phyloP scores from a whole-genome alignment of 345 rosid genomes.

The Gossypium rotundifolium region DNA sequence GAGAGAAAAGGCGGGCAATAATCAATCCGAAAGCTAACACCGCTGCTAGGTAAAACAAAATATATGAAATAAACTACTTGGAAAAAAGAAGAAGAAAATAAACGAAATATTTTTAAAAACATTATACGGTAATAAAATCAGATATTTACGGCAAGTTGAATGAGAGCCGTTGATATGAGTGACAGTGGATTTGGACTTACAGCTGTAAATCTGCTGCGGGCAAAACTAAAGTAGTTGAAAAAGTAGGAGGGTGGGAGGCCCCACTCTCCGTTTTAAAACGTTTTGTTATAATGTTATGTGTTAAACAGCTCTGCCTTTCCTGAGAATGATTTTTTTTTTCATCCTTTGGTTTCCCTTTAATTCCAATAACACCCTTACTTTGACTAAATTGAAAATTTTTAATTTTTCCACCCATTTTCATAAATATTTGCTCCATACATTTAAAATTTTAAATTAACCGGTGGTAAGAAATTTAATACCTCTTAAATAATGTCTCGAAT shows the following conservation, averaged over 20 bases:
- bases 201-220: background rate
- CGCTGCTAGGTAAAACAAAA: no score
- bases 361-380: constrained; percentile 14
- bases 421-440: no score
- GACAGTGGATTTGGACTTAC: background rate
- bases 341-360: background rate
- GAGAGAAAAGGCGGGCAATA: no score
- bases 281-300: background rate
- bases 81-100: no score
- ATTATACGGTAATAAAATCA: no score
- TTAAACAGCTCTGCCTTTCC: background rate
- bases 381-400: no score
- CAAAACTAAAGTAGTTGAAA: background rate
- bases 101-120: no score
- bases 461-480: no score
- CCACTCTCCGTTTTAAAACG: background rate
- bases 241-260: background rate
- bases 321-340: constrained; percentile 20
- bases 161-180: background rate
- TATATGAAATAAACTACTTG: no score
- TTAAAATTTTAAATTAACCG: no score
- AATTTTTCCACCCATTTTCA: no score
- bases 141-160: background rate
- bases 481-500: no score
- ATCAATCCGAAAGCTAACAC: accelerated